Evolutionary conservation across 805 yeast species (phyloP), one percentile per base, ranked within the genome.

Genomic region (Zygoascus bituminiphila): DNA sequence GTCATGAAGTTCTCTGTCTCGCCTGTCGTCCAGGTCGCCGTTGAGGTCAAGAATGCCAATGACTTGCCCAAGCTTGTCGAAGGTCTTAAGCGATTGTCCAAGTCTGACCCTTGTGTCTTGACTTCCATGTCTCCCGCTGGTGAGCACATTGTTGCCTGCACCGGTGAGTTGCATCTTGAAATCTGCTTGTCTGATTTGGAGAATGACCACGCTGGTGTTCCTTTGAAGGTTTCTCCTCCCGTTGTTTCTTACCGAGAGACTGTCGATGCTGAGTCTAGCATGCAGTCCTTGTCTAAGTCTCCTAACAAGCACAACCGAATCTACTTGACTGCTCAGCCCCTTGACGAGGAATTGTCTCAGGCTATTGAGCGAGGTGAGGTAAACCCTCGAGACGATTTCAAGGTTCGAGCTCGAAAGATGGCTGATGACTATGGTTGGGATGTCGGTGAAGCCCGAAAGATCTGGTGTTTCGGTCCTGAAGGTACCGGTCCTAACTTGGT

Each of bases 401-500:
- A 91, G 83, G 85, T 87, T 66, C 89, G 98, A 82, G 98, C 98
- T 65, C 89, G 98, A 84, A 67, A 87, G 71, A 79, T 91, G 81
- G 98, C 98, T 71, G 98, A 91, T 73, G 96, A 93, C 73, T 93
- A 75, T 84, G 96, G 91, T 64, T 91, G 98, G 98, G 98, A 91
- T 72, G 97, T 93, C 72, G 82, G 96, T 64, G 98, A 91, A 71
- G 98, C 97, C 77, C 89, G 98, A 85, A 91, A 93, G 93, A 93
- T 91, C 71, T 91, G 98, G 98, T 88, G 96, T 85, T 91, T 91
- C 88, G 98, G 98, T 79, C 98, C 98, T 72, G 98, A 91, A 71
- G 97, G 97, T 76, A 82, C 78, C 73, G 98, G 98, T 77, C 89
- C 98, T 68, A 91, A 91, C 81, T 75, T 93, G 70, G 97, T 91